Conservation (phyloP, 176 grass and related monocot genomes). For the Cocos nucifera region DNA sequence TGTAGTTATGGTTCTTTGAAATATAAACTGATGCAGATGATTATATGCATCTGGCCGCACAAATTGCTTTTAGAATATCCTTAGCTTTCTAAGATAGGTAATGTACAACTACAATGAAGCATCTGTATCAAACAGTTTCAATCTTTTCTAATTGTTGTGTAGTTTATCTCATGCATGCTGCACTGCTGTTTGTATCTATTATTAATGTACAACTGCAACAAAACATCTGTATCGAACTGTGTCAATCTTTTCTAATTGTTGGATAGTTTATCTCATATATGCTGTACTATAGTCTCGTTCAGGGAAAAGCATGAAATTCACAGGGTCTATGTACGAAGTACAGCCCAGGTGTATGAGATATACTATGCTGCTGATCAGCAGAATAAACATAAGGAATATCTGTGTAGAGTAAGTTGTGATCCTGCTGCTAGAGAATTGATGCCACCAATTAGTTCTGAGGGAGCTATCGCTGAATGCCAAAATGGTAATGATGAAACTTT, state of each 20-base stretch:
- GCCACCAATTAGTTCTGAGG: slow-evolving; percentile 20
- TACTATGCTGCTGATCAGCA: slow-evolving; percentile 48
- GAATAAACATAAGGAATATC: slow-evolving; percentile 54
- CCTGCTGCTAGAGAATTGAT: slow-evolving; percentile 31
- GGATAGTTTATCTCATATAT: slow-evolving; percentile 15
- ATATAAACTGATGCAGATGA: too few relatives aligned
- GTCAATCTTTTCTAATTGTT: too few relatives aligned
- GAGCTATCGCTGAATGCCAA: slow-evolving; percentile 28
- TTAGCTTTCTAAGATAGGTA: too few relatives aligned
- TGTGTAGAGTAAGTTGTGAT: slow-evolving; percentile 74
- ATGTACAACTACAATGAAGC: too few relatives aligned
- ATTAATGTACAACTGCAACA: too few relatives aligned
- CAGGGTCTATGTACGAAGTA: slow-evolving; percentile 63
- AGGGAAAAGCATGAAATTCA: slow-evolving; percentile 59
- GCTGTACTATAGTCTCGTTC: slow-evolving; percentile 51
- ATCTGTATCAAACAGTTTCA: too few relatives aligned
- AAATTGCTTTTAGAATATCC: too few relatives aligned
- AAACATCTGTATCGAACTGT: too few relatives aligned
- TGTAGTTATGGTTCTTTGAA: too few relatives aligned
- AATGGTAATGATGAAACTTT: slow-evolving; percentile 15
- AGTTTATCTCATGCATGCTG: slow-evolving; percentile 8
- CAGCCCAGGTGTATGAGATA: slow-evolving; percentile 77
- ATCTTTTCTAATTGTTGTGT: neutral
- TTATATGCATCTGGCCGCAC: too few relatives aligned
- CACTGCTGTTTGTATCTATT: too few relatives aligned